Evolutionary conservation across 2,329 filamentous ascomycete species (phyloP).

Genomic region (Sporothrix luriei): DNA sequence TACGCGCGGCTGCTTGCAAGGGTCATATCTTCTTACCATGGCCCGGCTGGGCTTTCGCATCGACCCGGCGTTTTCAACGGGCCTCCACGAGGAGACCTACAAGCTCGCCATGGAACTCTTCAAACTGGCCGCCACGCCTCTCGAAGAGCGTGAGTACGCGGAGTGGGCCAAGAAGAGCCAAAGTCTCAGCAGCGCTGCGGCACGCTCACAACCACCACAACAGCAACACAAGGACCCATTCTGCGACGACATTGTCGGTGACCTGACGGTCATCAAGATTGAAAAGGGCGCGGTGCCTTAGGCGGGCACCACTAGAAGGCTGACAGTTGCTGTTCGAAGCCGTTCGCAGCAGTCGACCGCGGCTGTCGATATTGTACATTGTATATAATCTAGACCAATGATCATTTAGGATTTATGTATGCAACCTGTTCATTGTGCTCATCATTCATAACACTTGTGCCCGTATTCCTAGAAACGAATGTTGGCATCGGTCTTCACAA

Average conservation of each 20-base stretch:
- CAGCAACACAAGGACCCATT: constrained; percentile 29
- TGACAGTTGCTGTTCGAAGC: background rate
- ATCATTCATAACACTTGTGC: background rate
- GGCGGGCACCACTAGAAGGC: background rate
- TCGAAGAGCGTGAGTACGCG: constrained; percentile 53
- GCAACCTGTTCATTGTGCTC: no score
- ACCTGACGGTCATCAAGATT: constrained; percentile 24
- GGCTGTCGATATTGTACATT: background rate
- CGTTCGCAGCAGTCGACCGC: background rate
- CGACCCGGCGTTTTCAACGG: constrained; percentile 64
- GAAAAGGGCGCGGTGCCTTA: constrained; percentile 25
- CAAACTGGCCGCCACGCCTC: constrained; percentile 77
- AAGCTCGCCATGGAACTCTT: constrained; percentile 81
- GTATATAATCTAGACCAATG: background rate
- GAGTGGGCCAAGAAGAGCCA: constrained; percentile 30
- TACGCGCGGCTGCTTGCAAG: constrained; percentile 70
- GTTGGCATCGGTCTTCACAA: background rate
- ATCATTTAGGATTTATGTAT: no score
- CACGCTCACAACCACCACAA: background rate
- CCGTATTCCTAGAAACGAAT: background rate
- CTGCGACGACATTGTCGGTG: constrained; percentile 21
- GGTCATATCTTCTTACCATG: constrained; percentile 75
- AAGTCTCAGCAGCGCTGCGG: background rate
- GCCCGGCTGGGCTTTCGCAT: constrained; percentile 78
- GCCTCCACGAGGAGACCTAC: constrained; percentile 63